Conservation (phyloP, 768 basidiomycete genomes). For the Rhodotorula sphaerocarpa region DNA sequence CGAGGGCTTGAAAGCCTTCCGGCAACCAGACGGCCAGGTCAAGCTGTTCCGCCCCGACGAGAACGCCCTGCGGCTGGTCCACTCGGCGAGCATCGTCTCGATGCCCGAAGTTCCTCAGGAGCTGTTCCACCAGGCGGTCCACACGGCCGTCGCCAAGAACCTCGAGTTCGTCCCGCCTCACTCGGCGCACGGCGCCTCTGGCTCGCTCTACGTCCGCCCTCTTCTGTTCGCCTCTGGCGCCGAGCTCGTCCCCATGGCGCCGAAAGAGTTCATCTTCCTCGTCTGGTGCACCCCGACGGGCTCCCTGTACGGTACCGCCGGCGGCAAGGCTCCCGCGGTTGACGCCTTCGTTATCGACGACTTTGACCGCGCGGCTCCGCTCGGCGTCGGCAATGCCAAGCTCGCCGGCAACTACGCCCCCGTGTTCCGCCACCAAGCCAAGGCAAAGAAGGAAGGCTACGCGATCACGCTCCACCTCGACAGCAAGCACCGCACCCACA, state of each 20-base stretch:
- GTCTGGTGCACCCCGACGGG: slow-evolving; percentile 37
- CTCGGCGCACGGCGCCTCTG: slow-evolving; percentile 30
- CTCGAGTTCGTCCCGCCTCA: slow-evolving; percentile 36
- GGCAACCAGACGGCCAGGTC: slow-evolving; percentile 36
- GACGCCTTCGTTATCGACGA: slow-evolving; percentile 35
- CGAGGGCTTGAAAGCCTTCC: slow-evolving; percentile 37
- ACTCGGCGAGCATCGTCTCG: slow-evolving; percentile 31
- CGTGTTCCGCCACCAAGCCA: slow-evolving; percentile 24
- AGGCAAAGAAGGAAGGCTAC: slow-evolving; percentile 37
- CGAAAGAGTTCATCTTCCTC: slow-evolving; percentile 36
- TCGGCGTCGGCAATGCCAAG: slow-evolving; percentile 33
- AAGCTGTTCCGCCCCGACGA: slow-evolving; percentile 39
- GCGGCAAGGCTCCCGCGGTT: slow-evolving; percentile 34
- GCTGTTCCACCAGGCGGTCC: slow-evolving; percentile 35
- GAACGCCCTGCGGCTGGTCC: slow-evolving; percentile 26
- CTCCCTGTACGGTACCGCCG: slow-evolving; percentile 34
- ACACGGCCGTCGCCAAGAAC: slow-evolving; percentile 35
- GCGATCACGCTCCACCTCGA: slow-evolving; percentile 40
- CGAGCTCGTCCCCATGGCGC: slow-evolving; percentile 30
- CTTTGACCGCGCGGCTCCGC: slow-evolving; percentile 38
- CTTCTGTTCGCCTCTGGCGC: slow-evolving; percentile 27
- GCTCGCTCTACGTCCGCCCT: slow-evolving; percentile 30
- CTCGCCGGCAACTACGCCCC: slow-evolving; percentile 25
- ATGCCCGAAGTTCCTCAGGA: slow-evolving; percentile 37
- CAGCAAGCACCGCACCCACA: slow-evolving; percentile 27